Base-by-base conservation (phyloP, 352 stramenopile genomes). In the Pelagophyceae sp. region DNA sequence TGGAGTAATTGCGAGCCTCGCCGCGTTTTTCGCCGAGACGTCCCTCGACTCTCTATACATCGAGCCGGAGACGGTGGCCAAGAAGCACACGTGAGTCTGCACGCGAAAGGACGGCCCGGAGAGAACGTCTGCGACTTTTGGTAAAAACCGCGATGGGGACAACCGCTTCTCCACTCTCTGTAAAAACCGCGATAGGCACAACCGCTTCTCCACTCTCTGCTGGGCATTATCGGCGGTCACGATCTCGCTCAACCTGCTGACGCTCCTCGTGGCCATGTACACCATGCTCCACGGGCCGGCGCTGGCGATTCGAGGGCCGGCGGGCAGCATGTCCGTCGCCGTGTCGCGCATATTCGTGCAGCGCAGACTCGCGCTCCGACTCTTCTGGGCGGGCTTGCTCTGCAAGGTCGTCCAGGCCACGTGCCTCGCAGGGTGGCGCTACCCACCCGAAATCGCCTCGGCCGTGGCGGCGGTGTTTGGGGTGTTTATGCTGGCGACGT, bases 41-140 rank as follows among this genome's bases (percentile, higher is more conserved):
- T 71, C 61, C 19, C 27, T 71, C 6, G 61, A 71, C 19, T 71
- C 61, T 19, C 61, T 71, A 27, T 71, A 71, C 61, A 71, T 71
- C 61, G 61, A 71, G 33, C 61, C 61, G 6, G 61, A 71, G 61
- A 71, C 61, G n/a, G 61, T 71, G 11, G 29, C 5, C 61, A 71
- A 71, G 29, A 31, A 40, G 1, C 1, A 3, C 19, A 17, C 61
- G 45, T 54, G 45, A 54, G 45, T 23, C 45, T 54, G 45, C 45
- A 54, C 45, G 11, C 45, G 45, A 23, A 23, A 54, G n/a, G n/a
- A n/a, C n/a, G n/a, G n/a, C n/a, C n/a, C n/a, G n/a, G n/a, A n/a
- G n/a, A n/a, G n/a, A n/a, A n/a, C n/a, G n/a, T n/a, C n/a, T n/a
- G n/a, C n/a, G n/a, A n/a, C n/a, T n/a, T 23, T 54, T 23, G 45